Evolutionary conservation across 1,284 basidiomycete genomes (phyloP), one percentile per base, ranked within the genome.

Genomic region (Ustilago nuda): DNA sequence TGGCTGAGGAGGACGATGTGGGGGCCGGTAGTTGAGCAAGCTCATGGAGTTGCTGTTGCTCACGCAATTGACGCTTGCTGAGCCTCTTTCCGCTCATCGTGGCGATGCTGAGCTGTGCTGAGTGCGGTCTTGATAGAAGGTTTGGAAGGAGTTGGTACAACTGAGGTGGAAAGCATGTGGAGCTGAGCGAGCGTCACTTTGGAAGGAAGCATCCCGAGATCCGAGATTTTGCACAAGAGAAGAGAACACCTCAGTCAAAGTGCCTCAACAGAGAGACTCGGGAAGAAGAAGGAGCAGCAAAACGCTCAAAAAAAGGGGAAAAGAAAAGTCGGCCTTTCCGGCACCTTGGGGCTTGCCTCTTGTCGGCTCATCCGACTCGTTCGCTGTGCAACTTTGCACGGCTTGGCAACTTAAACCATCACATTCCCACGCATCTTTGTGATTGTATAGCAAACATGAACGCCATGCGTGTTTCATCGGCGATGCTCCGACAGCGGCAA

Each of bases 21-120:
- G 63, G 75, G 3, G 61, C 27, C 19, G 65, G 66, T 0, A 37
- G 54, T 3, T 74, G 64, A 11, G 72, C 74, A 11, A 83, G 74
- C 56, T 81, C 65, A 33, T 79, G 57, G 17, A 84, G 79, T 48
- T 84, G 82, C 39, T 84, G 77, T 64, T 81, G 76, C 68, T 82
- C 73, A 33, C 83, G 76, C 57, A 73, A 60, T 62, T 84, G 80
- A 15, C 83, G 64, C 55, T 83, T 84, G 60, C 75, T 82, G 63
- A 84, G 78, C 53, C 81, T 55, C 37, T 82, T 82, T 19, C 57
- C 61, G 62, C 76, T 79, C 80, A 80, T 82, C 23, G 23, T 66
- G 23, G 35, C 15, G 13, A 13, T 4, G 45, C 35, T 2, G 43
- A 48, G 32, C 15, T 33, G 32, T 30, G 33, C 4, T 17, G 43